Evolutionary conservation across 176 grass and related monocot species (phyloP), one percentile per base, ranked within the genome.

Genomic region (Ampelocalamus luodianensis): DNA sequence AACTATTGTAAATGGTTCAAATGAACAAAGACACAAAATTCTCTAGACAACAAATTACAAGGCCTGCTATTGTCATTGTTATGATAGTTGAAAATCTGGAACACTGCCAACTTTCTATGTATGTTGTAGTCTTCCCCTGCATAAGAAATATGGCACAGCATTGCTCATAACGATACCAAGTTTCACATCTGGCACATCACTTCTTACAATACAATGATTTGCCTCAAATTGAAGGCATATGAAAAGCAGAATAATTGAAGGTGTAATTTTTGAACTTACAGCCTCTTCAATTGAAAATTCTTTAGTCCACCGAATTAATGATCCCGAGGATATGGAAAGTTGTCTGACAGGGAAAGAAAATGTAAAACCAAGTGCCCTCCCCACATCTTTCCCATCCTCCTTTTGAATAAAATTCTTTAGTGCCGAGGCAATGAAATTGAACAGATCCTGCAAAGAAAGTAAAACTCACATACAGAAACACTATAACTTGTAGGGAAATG

Each of bases 331-430:
- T 85, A 94, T 87, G 55, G 96, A 98, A 71, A 18, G 22, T 77
- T 98, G 96, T 90, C 63, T 92, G 9, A 95, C 38, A 10, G 96
- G 96, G 79, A 98, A 98, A 16, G 96, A 95, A 93, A 98, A 98
- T 63, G 96, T 94, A 90, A 98, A 95, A 29, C 93, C 96, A 77
- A 98, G 91, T 40, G 76, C 89, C 60, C 8, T 95, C 68, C 71
- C 87, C 36, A 87, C 62, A 40, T 83, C 74, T 70, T 49, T 44
- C 6, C 88, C 80, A 37, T 82, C 84, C 60, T 93, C 93, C 68
- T 27, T 87, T 86, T 88, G 83, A 83, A 98, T 87, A 40, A 98
- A 93, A 27, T 83, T 87, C 83, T 95, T 95, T 68, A 95, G 78
- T 51, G 65, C 84, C 4, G 53, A 82, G 16, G 96, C 87, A 90